Evolutionary conservation across 305 asterid genomes (phyloP), one percentile per base, ranked within the genome.

Genomic region (Solanum chacoense): DNA sequence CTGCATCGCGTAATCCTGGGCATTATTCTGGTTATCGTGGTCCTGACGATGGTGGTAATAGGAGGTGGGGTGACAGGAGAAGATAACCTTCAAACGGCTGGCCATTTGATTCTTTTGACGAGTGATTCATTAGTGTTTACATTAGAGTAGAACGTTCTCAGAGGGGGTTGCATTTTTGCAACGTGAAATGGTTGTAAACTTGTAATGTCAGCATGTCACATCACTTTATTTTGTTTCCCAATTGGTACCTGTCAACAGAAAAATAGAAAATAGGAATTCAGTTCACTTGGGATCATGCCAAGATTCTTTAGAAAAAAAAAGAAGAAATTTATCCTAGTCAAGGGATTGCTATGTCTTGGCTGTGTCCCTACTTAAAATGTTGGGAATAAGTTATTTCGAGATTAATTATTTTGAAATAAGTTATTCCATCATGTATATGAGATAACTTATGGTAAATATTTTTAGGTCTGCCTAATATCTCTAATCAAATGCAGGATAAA

Each of bases 1-100:
- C 92, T 22, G 79, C 72, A 38, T 88, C 88, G 45, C 90, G 90
- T 74, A 91, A 90, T 59, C 29, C 74, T 65, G 91, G 38, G 87
- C 88, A 91, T 74, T 91, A 90, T 26, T 90, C 95, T 40, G 90
- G 93, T 42, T 91, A 90, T 87, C 91, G 89, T 42, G 95, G 94
- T 55, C 92, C 91, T 18, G 85, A 90, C 59, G 75, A 69, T 50
- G 89, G 90, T 16, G 93, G 94, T 22, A 90, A 88, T 90, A 91
- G 91, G 87, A 90, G 96, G 90, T 93, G 98, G 98, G 92, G 85
- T 28, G 95, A 94, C 32, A 55, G 93, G 42, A 92, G 98, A 89
- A 91, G 92, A 76, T 74, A 37, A 76, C 35, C 87, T 4, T 59
- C 32, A 45, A 84, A 32, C 50, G 87, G 75, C 32, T 84, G 87